Conservation (phyloP, 2,329 filamentous ascomycete genomes). For the Epichloe elymi region DNA sequence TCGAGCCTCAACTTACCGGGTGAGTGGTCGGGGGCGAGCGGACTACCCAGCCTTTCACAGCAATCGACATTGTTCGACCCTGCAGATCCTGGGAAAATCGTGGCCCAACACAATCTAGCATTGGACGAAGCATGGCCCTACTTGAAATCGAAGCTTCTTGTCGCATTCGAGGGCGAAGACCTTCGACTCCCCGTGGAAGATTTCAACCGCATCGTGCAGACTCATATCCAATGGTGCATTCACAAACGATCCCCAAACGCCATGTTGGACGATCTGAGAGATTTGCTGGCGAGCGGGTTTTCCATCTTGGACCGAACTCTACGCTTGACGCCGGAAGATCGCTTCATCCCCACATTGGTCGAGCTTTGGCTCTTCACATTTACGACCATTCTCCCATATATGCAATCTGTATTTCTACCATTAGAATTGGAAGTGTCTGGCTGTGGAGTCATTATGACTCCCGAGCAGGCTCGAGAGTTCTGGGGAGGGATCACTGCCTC, state of each 20-base stretch:
- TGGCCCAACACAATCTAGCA: slow-evolving; percentile 55
- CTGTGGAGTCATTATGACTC: slow-evolving; percentile 62
- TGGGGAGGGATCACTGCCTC: slow-evolving; percentile 59
- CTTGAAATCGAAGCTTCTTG: slow-evolving; percentile 60
- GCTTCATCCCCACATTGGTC: slow-evolving; percentile 78
- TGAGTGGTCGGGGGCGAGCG: slow-evolving; percentile 42
- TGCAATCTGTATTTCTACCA: slow-evolving; percentile 89
- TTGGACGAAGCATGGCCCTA: slow-evolving; percentile 73
- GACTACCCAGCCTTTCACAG: slow-evolving; percentile 31
- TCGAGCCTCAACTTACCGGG: slow-evolving; percentile 25
- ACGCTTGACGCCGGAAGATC: slow-evolving; percentile 65
- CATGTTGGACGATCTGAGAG: slow-evolving; percentile 63
- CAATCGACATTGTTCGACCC: slow-evolving; percentile 37
- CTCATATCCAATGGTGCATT: slow-evolving; percentile 67
- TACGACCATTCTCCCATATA: slow-evolving; percentile 77
- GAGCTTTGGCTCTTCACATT: slow-evolving; percentile 93
- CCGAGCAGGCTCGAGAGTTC: slow-evolving; percentile 74
- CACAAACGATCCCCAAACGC: slow-evolving; percentile 57
- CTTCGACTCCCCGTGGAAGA: slow-evolving; percentile 70
- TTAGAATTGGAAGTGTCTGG: slow-evolving; percentile 89
- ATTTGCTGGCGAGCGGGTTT: slow-evolving; percentile 72
- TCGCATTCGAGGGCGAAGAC: slow-evolving; percentile 73
- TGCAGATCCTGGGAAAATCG: slow-evolving; percentile 39
- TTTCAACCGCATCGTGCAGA: slow-evolving; percentile 65
- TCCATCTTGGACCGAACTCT: slow-evolving; percentile 74